A percentile compares a stretch with the other conserved stretches of the same genome.
Evolutionary conservation across 345 rosid genomes (phyloP).

Genomic region (Citrus glauca): DNA sequence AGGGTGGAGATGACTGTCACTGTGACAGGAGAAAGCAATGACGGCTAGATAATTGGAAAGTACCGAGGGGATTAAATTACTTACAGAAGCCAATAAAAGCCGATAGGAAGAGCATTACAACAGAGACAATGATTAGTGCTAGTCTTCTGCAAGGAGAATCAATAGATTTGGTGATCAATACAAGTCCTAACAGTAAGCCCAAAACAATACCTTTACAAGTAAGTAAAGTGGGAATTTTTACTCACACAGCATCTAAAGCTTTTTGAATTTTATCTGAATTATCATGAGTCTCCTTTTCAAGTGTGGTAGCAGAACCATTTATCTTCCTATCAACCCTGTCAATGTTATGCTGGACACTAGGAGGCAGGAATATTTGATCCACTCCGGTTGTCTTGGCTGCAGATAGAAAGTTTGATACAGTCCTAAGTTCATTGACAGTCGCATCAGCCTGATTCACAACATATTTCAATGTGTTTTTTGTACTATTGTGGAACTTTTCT

Average conservation of each 20-base stretch:
- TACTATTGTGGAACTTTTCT: slow-evolving; percentile 31
- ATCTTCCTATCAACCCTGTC: slow-evolving; percentile 22
- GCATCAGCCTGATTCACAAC: slow-evolving; percentile 39
- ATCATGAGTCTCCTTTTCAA: slow-evolving; percentile 22
- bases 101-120: slow-evolving; percentile 34
- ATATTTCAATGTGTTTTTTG: slow-evolving; percentile 29
- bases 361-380: slow-evolving; percentile 21
- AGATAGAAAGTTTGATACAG: slow-evolving; percentile 30
- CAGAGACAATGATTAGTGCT: slow-evolving; percentile 32
- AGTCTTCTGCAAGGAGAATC: slow-evolving; percentile 27
- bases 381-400: slow-evolving; percentile 28
- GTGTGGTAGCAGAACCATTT: slow-evolving; percentile 26
- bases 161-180: background rate
- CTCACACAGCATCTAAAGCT: slow-evolving; percentile 30
- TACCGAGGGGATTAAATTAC: background rate
- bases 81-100: slow-evolving; percentile 46
- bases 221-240: background rate
- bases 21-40: background rate
- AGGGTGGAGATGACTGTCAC: background rate
- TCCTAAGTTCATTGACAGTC: slow-evolving; percentile 26
- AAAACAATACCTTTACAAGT: background rate
- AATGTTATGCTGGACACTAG: slow-evolving; percentile 20
- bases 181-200: background rate
- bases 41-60: background rate
- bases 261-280: slow-evolving; percentile 29